phyloP scores from a whole-genome alignment of 495 filamentous ascomycete genomes.

The Hypoxylon subgilvum region DNA sequence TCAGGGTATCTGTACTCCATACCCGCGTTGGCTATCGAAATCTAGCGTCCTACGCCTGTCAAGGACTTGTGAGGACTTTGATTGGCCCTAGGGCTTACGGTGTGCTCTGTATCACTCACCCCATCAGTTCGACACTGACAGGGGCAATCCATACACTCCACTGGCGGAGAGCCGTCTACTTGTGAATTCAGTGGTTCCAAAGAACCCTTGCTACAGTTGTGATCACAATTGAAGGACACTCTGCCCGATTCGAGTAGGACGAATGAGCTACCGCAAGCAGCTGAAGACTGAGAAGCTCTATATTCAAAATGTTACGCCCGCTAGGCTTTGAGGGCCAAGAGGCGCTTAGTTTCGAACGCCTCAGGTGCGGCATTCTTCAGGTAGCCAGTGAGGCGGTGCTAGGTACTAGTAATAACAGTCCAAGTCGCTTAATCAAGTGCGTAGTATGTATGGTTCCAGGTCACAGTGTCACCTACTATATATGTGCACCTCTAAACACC shows the following conservation, averaged over 20 bases:
- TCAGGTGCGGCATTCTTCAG: not conserved
- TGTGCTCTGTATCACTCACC: conserved; percentile 18
- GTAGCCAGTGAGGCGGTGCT: conserved; percentile 28
- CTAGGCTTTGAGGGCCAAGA: conserved; percentile 2
- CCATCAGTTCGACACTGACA: conserved; percentile 30
- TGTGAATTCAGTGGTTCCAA: conserved; percentile 30
- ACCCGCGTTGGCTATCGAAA: conserved; percentile 27
- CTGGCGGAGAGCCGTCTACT: conserved; percentile 24
- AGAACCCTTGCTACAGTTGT: conserved; percentile 20
- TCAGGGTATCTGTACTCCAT: conserved; percentile 17
- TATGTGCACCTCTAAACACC: conserved; percentile 12
- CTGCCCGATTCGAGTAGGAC: conserved; percentile 9
- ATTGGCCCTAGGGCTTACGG: conserved; percentile 26
- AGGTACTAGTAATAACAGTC: conserved; percentile 15
- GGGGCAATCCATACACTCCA: conserved; percentile 34
- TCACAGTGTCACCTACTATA: conserved; percentile 39
- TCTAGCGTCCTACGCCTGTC: conserved; percentile 32
- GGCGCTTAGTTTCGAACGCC: not conserved
- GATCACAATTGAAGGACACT: conserved; percentile 26
- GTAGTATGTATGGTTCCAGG: conserved; percentile 21
- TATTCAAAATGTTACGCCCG: not conserved
- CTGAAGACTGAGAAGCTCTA: conserved; percentile 2
- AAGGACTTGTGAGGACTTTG: conserved; percentile 11
- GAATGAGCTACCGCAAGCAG: conserved; percentile 14
- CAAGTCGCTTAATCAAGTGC: conserved; percentile 25